Percentiles rank a stretch among this genome's conserved stretches.
Conservation (phyloP, 179 eudicot genomes). For the Carnegiea gigantea region DNA sequence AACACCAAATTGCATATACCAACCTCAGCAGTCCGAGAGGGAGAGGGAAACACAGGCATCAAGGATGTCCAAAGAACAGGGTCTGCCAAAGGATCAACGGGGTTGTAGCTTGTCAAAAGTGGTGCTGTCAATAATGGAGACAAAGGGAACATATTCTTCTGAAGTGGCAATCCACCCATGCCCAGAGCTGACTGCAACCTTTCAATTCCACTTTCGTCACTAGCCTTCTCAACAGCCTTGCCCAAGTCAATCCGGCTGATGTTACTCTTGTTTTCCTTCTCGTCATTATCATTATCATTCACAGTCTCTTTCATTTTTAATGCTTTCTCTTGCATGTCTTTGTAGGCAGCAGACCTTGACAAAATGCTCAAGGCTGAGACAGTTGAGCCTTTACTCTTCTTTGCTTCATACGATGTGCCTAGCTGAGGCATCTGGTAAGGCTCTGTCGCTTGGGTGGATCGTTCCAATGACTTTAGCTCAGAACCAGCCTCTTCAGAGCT, state of each 20-base stretch:
- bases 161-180: conserved; percentile 45
- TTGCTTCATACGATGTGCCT: conserved; percentile 61
- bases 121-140: conserved; percentile 76
- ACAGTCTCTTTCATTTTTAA: conserved; percentile 56
- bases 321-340: conserved; percentile 76
- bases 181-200: conserved; percentile 51
- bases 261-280: conserved; percentile 71
- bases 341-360: conserved; percentile 83
- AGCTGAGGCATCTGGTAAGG: conserved; percentile 93
- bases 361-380: conserved; percentile 83
- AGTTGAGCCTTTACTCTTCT: conserved; percentile 46
- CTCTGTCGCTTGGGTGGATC: conserved; percentile 57
- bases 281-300: conserved; percentile 63
- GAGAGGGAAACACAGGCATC: conserved; percentile 63
- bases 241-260: conserved; percentile 62
- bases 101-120: conserved; percentile 69
- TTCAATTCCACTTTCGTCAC: conserved; percentile 53
- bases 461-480: conserved; percentile 76
- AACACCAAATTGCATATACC: not conserved
- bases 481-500: conserved; percentile 62
- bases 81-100: conserved; percentile 72
- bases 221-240: conserved; percentile 59
- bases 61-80: conserved; percentile 84
- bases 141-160: conserved; percentile 64
- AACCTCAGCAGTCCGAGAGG: conserved; percentile 71